These are phyloP conservation scores for Pseudotsuga menziesii DNA, from an alignment of 75 land plant species.

Conservation along the genomic window DNA sequence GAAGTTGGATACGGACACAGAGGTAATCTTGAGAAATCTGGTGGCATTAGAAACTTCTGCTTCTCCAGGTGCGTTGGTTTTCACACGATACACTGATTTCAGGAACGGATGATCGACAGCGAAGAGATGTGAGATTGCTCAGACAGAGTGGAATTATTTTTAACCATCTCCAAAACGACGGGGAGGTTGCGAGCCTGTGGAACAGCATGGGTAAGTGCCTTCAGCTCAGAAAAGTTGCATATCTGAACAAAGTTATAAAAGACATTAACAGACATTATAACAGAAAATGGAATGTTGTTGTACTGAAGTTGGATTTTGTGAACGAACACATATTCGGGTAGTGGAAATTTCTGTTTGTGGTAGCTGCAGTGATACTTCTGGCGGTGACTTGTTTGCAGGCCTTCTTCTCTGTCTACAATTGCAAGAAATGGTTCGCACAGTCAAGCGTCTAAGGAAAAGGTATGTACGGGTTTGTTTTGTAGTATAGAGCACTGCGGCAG, in stretches of 20 bases:
- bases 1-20: neutral
- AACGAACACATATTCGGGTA: neutral
- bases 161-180: neutral
- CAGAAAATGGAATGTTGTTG: neutral
- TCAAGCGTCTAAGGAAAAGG: too few relatives aligned
- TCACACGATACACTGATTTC: neutral
- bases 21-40: neutral
- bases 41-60: neutral
- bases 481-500: too few relatives aligned
- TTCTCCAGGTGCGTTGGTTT: neutral
- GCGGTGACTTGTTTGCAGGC: neutral
- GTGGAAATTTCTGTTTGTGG: neutral
- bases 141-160: neutral
- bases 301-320: neutral
- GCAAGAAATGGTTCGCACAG: neutral
- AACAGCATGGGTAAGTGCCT: constrained; percentile 6
- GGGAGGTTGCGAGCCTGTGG: constrained; percentile 6
- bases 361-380: neutral
- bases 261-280: neutral
- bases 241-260: neutral
- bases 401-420: neutral
- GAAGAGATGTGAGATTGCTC: neutral
- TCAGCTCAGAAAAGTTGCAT: neutral
- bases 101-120: neutral
- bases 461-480: too few relatives aligned